phyloP scores from a whole-genome alignment of 495 filamentous ascomycete genomes.

The Trichoderma gamsii region DNA sequence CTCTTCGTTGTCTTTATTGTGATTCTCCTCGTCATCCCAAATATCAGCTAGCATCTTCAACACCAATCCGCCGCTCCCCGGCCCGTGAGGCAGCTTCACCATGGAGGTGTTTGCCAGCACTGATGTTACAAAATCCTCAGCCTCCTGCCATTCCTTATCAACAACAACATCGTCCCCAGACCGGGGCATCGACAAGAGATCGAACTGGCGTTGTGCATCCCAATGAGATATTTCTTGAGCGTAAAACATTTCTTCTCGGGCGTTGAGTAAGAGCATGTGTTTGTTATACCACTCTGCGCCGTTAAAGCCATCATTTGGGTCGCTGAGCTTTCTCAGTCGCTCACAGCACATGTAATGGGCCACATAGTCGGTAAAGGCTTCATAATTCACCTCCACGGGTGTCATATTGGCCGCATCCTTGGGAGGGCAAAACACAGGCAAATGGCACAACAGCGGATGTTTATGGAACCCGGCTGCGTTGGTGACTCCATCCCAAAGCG shows the following conservation, averaged over 20 bases:
- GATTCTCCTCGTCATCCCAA: background rate
- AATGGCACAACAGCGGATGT: slow-evolving; percentile 29
- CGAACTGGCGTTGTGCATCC: slow-evolving; percentile 26
- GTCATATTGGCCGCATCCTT: slow-evolving; percentile 17
- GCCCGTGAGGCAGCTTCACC: slow-evolving; percentile 28
- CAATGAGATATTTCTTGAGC: slow-evolving; percentile 24
- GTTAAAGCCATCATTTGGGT: slow-evolving; percentile 27
- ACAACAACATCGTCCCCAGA: slow-evolving; percentile 16
- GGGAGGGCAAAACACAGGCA: slow-evolving; percentile 16
- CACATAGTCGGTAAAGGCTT: slow-evolving; percentile 26
- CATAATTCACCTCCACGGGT: slow-evolving; percentile 20
- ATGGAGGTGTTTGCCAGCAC: slow-evolving; percentile 26
- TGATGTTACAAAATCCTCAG: slow-evolving; percentile 26
- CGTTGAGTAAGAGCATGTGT: slow-evolving; percentile 21
- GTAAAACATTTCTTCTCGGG: slow-evolving; percentile 22
- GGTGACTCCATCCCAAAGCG: slow-evolving; percentile 29
- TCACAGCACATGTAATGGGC: slow-evolving; percentile 27
- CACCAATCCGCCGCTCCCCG: background rate
- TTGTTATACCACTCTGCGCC: slow-evolving; percentile 28
- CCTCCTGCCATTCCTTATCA: slow-evolving; percentile 19
- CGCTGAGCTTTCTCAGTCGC: slow-evolving; percentile 26
- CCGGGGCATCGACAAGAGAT: slow-evolving; percentile 21
- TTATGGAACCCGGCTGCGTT: slow-evolving; percentile 27
- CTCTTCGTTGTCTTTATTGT: background rate
- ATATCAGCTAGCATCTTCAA: background rate